Conservation (phyloP, 441 rosid genomes). For the Arabidopsis hybrid region DNA sequence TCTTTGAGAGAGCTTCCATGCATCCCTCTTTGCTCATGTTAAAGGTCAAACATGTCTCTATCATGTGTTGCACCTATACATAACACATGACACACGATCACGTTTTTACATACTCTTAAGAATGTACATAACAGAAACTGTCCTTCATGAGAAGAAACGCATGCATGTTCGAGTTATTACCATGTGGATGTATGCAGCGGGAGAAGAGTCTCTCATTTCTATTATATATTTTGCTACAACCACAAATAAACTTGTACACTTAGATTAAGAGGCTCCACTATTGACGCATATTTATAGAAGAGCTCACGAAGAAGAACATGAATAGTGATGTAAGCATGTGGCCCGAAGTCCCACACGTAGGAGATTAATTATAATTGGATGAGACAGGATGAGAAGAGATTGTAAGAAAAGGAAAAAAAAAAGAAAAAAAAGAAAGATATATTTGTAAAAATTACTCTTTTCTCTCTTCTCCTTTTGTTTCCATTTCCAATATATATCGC, state of each 20-base stretch:
- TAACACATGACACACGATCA: background rate
- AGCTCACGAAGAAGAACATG: background rate
- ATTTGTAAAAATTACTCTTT: background rate
- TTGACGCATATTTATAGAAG: background rate
- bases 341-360: background rate
- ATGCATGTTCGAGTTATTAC: background rate
- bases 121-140: background rate
- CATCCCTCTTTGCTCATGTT: constrained; percentile 10
- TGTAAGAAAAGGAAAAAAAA: background rate
- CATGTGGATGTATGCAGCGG: background rate
- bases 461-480: background rate
- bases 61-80: constrained; percentile 19
- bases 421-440: background rate
- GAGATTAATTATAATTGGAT: background rate
- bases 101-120: background rate
- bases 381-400: background rate
- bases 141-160: background rate
- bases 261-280: background rate
- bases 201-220: background rate
- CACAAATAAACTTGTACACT: background rate
- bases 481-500: background rate
- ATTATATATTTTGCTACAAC: background rate
- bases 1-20: constrained; percentile 4
- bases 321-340: background rate
- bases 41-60: background rate